Conservation (phyloP, 768 basidiomycete genomes). For the Mycena vitilis region DNA sequence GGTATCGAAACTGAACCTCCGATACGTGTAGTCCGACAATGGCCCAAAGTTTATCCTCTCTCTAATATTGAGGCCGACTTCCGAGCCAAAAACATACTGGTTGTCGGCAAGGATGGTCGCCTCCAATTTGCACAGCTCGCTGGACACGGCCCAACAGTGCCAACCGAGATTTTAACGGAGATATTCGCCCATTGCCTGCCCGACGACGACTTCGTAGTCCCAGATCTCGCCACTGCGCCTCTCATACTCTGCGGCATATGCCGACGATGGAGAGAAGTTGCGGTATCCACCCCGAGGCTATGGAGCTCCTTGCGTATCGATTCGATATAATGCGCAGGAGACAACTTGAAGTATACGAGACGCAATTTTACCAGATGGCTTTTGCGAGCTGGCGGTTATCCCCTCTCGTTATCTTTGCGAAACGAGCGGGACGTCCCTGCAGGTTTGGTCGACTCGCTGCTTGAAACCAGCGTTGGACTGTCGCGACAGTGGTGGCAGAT, state of each 20-base stretch:
- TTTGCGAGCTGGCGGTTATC: neutral
- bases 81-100: neutral
- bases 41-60: neutral
- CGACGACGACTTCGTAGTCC: constrained; percentile 8
- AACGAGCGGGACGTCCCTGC: neutral
- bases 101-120: neutral
- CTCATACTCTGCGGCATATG: neutral
- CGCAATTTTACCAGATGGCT: neutral
- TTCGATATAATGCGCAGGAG: neutral
- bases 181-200: neutral
- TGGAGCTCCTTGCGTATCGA: constrained; percentile 3
- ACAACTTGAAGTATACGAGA: neutral
- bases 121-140: neutral
- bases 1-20: too few species aligned
- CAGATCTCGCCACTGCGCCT: neutral
- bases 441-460: neutral
- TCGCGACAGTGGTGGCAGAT: neutral
- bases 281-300: neutral
- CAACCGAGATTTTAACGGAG: neutral
- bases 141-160: neutral
- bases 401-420: neutral
- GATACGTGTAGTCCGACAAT: too few species aligned
- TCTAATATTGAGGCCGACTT: neutral
- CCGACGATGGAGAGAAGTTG: neutral
- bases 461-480: neutral